Base-by-base conservation (phyloP, 1,284 basidiomycete species). In the Apiotrichum mycotoxinovorans region DNA sequence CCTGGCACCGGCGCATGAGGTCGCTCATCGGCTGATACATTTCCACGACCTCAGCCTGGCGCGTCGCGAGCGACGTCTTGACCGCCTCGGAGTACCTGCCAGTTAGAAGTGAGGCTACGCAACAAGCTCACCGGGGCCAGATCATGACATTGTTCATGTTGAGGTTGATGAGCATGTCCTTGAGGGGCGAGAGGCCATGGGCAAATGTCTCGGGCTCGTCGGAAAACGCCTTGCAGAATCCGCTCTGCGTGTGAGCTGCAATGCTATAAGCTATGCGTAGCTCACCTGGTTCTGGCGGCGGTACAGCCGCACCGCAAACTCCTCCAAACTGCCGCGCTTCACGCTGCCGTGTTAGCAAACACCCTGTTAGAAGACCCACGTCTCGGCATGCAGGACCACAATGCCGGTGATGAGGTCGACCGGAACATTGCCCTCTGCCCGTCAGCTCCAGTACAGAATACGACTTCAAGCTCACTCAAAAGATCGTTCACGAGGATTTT, bases 171-270 rank as follows among this genome's bases (percentile, higher is more conserved):
- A 98, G 86, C 60, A 96, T 89, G 47, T 88, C 92, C 68, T 89
- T 89, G 20, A 99, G 79, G 0, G 95, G 94, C 1, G 88, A 91
- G 69, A 98, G 79, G 0, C 94, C 94, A 64, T 86, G 89, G 0
- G 89, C 92, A 61, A 98, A 96, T 58, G 88, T 85, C 72, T 98
- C 95, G 0, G 95, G 92, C 66, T 97, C 87, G 73, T 98, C 95
- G 0, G 92, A 92, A 71, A 98, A 98, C 0, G 93, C 96, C 75
- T 98, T 98, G 62, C 97, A 79, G 74, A 98, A 99, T 1, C 94
- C 95, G 7, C 81, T 83, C 74, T 83, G 79, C 0, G 25, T 12
- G 45, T 69, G 25, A 70, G 62, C 20, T 25, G 11, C 1, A 15
- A 38, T 14, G 41, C 8, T 5, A 30, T 5, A 30, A 5, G 23